These are phyloP conservation scores for Aleurites moluccanus DNA, from an alignment of 441 rosid genomes.

Conservation along the genomic window DNA sequence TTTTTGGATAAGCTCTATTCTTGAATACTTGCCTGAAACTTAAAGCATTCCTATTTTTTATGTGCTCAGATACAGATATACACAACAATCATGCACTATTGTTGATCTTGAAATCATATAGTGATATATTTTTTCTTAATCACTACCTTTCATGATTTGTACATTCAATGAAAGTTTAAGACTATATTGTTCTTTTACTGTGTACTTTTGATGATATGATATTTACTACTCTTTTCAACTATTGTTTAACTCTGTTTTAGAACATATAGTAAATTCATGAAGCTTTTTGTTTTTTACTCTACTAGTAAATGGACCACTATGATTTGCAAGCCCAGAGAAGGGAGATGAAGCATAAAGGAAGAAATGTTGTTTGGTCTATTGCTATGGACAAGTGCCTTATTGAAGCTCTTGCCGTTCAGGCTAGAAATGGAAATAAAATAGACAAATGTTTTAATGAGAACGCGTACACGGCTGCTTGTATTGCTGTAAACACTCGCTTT, in stretches of 20 bases:
- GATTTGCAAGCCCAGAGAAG: slow-evolving; percentile 57
- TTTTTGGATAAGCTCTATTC: not conserved
- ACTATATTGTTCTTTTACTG: too few species aligned
- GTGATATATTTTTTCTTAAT: too few species aligned
- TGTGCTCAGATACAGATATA: not conserved
- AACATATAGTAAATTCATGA: not conserved
- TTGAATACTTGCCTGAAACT: not conserved
- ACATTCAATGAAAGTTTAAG: not conserved
- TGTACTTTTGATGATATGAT: not conserved
- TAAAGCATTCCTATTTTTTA: not conserved
- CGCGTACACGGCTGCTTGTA: slow-evolving; percentile 78
- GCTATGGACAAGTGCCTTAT: slow-evolving; percentile 93
- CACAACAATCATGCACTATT: not conserved
- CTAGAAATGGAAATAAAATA: slow-evolving; percentile 75
- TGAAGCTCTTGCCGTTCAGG: slow-evolving; percentile 79
- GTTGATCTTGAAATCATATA: not conserved
- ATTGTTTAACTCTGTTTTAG: slow-evolving; percentile 4
- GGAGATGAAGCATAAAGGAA: slow-evolving; percentile 84
- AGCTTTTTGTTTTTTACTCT: slow-evolving; percentile 12
- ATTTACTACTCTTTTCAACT: not conserved
- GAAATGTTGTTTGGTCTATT: slow-evolving; percentile 88
- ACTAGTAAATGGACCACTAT: slow-evolving; percentile 69
- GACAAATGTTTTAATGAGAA: slow-evolving; percentile 83
- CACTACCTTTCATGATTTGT: not conserved
- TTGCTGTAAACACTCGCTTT: slow-evolving; percentile 70